These are phyloP conservation scores for Corylus americana DNA, from an alignment of 306 rosid species.

Conservation along the genomic window DNA sequence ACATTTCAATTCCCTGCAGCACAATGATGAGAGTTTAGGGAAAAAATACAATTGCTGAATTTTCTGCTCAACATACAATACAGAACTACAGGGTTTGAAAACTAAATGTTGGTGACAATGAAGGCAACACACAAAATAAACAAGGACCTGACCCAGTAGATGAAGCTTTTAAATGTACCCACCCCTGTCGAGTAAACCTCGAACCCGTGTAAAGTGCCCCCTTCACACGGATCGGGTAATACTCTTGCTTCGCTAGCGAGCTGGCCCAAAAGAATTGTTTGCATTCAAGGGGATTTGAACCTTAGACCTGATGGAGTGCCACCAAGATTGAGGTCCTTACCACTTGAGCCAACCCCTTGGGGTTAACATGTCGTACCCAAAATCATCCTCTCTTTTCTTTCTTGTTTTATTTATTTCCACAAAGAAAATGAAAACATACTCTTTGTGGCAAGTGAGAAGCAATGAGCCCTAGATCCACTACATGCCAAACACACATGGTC, in stretches of 20 bases:
- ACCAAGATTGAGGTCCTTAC: no score
- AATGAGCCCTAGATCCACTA: not conserved
- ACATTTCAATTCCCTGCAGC: slow-evolving; percentile 95
- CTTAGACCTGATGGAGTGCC: no score
- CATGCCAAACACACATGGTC: not conserved
- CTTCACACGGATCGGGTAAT: no score
- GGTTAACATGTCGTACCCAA: not conserved
- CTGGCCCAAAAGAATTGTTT: no score
- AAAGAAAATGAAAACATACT: not conserved
- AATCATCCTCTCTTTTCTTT: not conserved
- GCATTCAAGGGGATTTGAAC: no score
- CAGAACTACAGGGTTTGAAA: slow-evolving; percentile 5
- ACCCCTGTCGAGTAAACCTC: no score
- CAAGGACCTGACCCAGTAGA: slow-evolving; percentile 10
- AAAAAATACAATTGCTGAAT: slow-evolving; percentile 3
- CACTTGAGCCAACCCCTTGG: no score
- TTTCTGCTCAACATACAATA: not conserved
- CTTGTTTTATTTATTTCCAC: not conserved
- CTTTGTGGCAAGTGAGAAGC: not conserved
- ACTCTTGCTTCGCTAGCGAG: no score
- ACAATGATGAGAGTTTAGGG: slow-evolving; percentile 22
- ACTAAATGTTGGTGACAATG: not conserved
- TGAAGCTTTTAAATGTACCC: not conserved
- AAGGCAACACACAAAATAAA: not conserved
- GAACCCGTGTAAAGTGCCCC: no score